Evolutionary conservation across 1,139 yeast genomes (phyloP).

Genomic region (Yamadazyma oceani): DNA sequence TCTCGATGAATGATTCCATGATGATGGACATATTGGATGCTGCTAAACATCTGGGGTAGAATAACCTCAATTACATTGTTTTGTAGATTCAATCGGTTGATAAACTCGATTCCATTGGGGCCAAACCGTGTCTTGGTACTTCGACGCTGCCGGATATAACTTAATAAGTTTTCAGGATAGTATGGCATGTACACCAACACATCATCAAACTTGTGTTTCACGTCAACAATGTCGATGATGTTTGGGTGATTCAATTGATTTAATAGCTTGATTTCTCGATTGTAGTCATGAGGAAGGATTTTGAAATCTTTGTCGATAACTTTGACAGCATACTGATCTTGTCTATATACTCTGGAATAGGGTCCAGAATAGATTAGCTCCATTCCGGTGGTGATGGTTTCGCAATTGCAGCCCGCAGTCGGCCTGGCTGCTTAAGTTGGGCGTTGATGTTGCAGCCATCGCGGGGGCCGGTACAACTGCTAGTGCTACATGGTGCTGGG

Average conservation of each 20-base stretch:
- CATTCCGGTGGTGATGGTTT: background rate
- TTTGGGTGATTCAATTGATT: constrained; percentile 22
- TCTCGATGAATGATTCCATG: constrained; percentile 82
- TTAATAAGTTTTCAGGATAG: constrained; percentile 29
- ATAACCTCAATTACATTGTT: constrained; percentile 17
- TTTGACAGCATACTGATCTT: constrained; percentile 34
- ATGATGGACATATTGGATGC: constrained; percentile 33
- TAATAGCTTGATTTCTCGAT: constrained; percentile 33
- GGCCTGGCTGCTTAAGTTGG: too few species aligned
- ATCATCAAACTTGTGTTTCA: constrained; percentile 33
- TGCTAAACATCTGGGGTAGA: constrained; percentile 20
- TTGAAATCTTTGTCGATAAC: constrained; percentile 40
- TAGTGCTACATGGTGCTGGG: too few species aligned
- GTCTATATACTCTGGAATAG: constrained; percentile 34
- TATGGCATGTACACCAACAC: constrained; percentile 33
- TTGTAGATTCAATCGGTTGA: constrained; percentile 18
- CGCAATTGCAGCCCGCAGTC: background rate
- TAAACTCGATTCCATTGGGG: constrained; percentile 8
- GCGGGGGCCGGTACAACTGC: too few species aligned
- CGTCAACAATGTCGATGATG: constrained; percentile 25
- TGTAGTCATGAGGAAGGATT: constrained; percentile 39
- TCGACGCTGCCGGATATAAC: constrained; percentile 21
- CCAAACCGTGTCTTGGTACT: constrained; percentile 13
- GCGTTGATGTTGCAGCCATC: too few species aligned
- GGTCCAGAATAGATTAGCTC: constrained; percentile 35